These are phyloP conservation scores for Cladophialophora yegresii DNA, from an alignment of 2,329 filamentous ascomycete species.

Conservation along the genomic window DNA sequence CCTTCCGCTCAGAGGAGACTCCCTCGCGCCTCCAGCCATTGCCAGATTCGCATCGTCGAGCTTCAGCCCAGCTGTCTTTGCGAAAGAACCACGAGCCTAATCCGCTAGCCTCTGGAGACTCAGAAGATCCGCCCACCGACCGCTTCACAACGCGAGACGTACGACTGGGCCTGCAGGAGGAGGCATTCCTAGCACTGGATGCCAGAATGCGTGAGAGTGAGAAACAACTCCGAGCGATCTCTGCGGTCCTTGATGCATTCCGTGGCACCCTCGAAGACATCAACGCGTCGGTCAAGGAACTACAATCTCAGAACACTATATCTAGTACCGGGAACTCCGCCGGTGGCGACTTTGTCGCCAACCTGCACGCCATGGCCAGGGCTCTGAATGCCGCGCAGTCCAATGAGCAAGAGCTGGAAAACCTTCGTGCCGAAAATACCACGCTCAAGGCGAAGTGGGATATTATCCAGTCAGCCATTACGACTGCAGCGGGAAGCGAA, in stretches of 20 bases:
- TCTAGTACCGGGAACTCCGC: background rate
- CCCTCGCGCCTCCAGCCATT: conserved; percentile 13
- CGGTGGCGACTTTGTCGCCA: conserved; percentile 7
- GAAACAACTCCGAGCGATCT: conserved; percentile 25
- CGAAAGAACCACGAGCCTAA: background rate
- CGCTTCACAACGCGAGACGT: conserved; percentile 4
- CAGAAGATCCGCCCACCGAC: background rate
- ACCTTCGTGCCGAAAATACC: conserved; percentile 33
- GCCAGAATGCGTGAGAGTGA: conserved; percentile 26
- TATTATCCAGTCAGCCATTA: conserved; percentile 26
- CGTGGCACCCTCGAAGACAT: conserved; percentile 27
- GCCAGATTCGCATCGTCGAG: conserved; percentile 8
- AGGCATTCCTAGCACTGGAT: conserved; percentile 19
- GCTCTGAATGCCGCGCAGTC: conserved; percentile 22
- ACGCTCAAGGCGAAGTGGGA: conserved; percentile 30
- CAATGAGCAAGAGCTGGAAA: conserved; percentile 21
- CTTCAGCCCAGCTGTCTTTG: conserved; percentile 1
- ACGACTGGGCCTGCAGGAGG: conserved; percentile 13
- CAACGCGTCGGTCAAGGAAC: conserved; percentile 23
- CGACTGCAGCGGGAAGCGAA: background rate
- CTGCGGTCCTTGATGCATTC: conserved; percentile 26
- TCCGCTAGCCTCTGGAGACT: background rate
- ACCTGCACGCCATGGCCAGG: conserved; percentile 17
- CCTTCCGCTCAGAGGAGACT: conserved; percentile 5
- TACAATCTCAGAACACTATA: conserved; percentile 14